A percentile compares a stretch with the other conserved stretches of the same genome.
Evolutionary conservation across 23 red algal species (phyloP).

Genomic region (Gracilariopsis chorda): DNA sequence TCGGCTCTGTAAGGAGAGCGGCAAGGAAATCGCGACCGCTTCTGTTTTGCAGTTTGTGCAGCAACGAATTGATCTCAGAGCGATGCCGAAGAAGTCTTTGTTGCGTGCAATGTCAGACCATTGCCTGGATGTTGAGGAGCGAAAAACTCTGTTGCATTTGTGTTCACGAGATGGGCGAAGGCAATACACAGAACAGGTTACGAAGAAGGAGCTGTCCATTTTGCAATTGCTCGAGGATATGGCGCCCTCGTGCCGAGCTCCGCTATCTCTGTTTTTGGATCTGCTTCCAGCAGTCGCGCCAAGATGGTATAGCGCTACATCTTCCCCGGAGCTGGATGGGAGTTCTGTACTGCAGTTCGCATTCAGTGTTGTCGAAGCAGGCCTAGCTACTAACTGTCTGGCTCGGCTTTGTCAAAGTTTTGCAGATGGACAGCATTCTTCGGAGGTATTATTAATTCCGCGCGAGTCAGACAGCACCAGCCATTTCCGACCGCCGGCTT

Average conservation of each 20-base stretch:
- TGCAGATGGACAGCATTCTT: neutral
- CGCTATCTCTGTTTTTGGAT: slow-evolving; percentile 38
- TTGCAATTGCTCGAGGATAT: slow-evolving; percentile 42
- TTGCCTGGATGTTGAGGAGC: slow-evolving; percentile 30
- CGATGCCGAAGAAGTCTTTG: slow-evolving; percentile 20
- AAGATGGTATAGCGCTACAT: slow-evolving; percentile 63
- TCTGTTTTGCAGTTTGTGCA: slow-evolving; percentile 22
- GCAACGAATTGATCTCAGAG: slow-evolving; percentile 48
- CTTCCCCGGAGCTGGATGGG: slow-evolving; percentile 72
- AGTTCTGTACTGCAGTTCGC: slow-evolving; percentile 70
- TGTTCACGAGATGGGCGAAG: slow-evolving; percentile 25
- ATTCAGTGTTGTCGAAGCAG: slow-evolving; percentile 43
- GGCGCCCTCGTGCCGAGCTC: slow-evolving; percentile 37
- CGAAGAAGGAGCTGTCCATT: slow-evolving; percentile 13
- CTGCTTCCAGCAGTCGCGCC: slow-evolving; percentile 29
- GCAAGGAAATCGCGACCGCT: neutral
- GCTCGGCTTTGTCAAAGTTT: neutral
- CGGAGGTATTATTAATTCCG: slow-evolving; percentile 14
- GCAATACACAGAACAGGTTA: slow-evolving; percentile 33
- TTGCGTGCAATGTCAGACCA: slow-evolving; percentile 16
- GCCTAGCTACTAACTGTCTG: slow-evolving; percentile 30
- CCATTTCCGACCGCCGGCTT: slow-evolving; percentile 72
- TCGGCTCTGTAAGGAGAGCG: neutral
- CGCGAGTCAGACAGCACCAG: slow-evolving; percentile 45
- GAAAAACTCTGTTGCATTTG: slow-evolving; percentile 20